Base-by-base conservation (phyloP, 2,329 filamentous ascomycete species). In the Rhynchosporium agropyri region DNA sequence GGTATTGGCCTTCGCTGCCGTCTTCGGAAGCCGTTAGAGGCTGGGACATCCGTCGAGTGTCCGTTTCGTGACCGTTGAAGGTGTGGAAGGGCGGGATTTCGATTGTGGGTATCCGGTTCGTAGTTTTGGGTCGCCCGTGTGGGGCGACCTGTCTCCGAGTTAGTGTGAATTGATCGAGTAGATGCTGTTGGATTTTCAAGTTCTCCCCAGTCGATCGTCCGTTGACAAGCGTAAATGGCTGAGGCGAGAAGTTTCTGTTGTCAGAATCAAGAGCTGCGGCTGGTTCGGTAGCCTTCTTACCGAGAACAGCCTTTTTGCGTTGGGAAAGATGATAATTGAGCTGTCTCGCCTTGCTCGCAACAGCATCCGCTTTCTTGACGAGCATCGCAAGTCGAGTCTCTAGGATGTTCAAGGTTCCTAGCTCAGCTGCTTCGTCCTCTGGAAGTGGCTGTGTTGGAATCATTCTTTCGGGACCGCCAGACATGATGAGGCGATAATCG, bases 361-460 rank as follows among this genome's bases (percentile, higher is more conserved):
- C 87, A 82, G 76, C 89, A 73, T 96, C 92, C 3, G 92, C 91
- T 72, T 88, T 86, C 73, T 91, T 91, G 69, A 90, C 92, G 49
- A 96, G 84, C 68, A 89, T 83, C 43, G 86, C 85, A 42, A 96
- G 79, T 65, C 91, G 89, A 74, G 88, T 86, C 76, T 96, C 91
- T 33, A 96, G 76, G 57, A 96, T 93, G 70, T 95, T 91, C 70
- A 96, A 79, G 0, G 91, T 94, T 12, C 88, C 91, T 43, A 96
- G 77, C 74, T 97, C 92, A 68, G 92, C 91, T 73, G 89, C 86
- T 76, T 96, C 92, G 72, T 96, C 92, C 73, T 96, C 91, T 63
- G 90, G 86, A 55, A 95, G 88, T 0, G 91, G 91, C 67, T 93
- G 87, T 13, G 89, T 88, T 2, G 91, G 89, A 20, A 92, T 91